phyloP scores from a whole-genome alignment of 2,329 filamentous ascomycete genomes.

The Alternaria sp. region DNA sequence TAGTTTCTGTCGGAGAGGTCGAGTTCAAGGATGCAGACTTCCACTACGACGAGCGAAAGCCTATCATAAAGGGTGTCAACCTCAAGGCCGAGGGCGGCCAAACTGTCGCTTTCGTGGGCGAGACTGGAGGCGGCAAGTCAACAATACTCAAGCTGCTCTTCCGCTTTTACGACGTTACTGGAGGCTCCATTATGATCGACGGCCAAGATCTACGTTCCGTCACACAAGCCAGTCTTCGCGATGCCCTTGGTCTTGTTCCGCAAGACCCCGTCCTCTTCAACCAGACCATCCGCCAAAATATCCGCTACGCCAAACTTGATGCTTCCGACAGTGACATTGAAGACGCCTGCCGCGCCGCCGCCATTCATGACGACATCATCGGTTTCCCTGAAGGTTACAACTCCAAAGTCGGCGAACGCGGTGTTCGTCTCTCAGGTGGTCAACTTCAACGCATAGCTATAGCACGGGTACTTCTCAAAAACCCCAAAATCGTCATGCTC shows the following conservation, averaged over 20 bases:
- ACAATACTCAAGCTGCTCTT: constrained; percentile 68
- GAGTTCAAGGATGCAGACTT: constrained; percentile 65
- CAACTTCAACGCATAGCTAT: constrained; percentile 73
- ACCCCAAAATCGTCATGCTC: constrained; percentile 80
- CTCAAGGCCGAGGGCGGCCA: constrained; percentile 62
- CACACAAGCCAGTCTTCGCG: constrained; percentile 65
- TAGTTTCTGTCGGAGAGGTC: constrained; percentile 59
- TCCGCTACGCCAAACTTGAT: constrained; percentile 68
- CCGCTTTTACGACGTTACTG: constrained; percentile 67
- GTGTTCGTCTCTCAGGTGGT: constrained; percentile 66
- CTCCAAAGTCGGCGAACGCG: constrained; percentile 53
- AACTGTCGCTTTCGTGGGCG: constrained; percentile 68
- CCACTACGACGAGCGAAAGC: constrained; percentile 63
- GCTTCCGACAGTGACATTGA: constrained; percentile 68
- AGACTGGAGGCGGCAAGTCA: constrained; percentile 70
- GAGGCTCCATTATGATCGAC: constrained; percentile 65
- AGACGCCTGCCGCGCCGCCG: constrained; percentile 67
- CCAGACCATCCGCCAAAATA: constrained; percentile 69
- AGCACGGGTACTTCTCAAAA: constrained; percentile 78
- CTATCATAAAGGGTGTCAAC: constrained; percentile 60
- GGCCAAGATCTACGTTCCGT: constrained; percentile 68
- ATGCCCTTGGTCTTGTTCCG: constrained; percentile 69
- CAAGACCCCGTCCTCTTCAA: constrained; percentile 72
- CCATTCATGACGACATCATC: constrained; percentile 70
- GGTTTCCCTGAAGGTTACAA: constrained; percentile 60